Percentiles rank a stretch among this genome's conserved stretches.
Conservation (phyloP, 1,284 basidiomycete genomes). For the Schizophyllum amplum region DNA sequence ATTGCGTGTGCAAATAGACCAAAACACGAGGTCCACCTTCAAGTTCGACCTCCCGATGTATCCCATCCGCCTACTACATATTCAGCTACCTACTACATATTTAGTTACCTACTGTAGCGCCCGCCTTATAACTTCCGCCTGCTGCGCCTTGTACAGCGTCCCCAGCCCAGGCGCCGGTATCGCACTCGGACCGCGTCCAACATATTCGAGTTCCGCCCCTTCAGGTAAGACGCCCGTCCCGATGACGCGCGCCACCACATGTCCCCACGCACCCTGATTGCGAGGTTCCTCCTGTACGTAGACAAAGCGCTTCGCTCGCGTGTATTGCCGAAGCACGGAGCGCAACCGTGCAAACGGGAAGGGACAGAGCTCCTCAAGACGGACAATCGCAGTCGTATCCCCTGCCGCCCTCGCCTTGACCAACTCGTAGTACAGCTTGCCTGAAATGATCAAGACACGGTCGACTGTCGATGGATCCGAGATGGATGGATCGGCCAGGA, state of each 20-base stretch:
- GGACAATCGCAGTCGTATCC: slow-evolving; percentile 51
- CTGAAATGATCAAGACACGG: slow-evolving; percentile 58
- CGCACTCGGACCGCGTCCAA: slow-evolving; percentile 63
- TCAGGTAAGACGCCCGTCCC: slow-evolving; percentile 36
- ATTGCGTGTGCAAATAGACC: too few species aligned
- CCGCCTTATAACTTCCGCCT: slow-evolving; percentile 46
- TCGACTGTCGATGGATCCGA: slow-evolving; percentile 31
- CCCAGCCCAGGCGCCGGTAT: slow-evolving; percentile 77
- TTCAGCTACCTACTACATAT: slow-evolving; percentile 13
- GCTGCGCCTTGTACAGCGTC: slow-evolving; percentile 59
- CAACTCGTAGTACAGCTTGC: slow-evolving; percentile 86
- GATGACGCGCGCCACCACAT: slow-evolving; percentile 55
- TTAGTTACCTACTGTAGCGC: slow-evolving; percentile 34
- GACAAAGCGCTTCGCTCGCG: slow-evolving; percentile 33
- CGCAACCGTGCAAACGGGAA: slow-evolving; percentile 66
- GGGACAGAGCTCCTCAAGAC: slow-evolving; percentile 79
- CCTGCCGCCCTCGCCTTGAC: slow-evolving; percentile 36
- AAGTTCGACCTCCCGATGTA: too few species aligned
- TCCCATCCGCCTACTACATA: too few species aligned
- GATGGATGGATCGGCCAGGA: slow-evolving; percentile 49
- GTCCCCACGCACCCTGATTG: slow-evolving; percentile 77
- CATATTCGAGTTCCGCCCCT: slow-evolving; percentile 40
- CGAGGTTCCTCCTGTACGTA: slow-evolving; percentile 85
- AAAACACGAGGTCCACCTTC: too few species aligned
- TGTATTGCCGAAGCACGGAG: slow-evolving; percentile 40